Conservation (phyloP, 163 green algal species). For the Chlorella variabilis region DNA sequence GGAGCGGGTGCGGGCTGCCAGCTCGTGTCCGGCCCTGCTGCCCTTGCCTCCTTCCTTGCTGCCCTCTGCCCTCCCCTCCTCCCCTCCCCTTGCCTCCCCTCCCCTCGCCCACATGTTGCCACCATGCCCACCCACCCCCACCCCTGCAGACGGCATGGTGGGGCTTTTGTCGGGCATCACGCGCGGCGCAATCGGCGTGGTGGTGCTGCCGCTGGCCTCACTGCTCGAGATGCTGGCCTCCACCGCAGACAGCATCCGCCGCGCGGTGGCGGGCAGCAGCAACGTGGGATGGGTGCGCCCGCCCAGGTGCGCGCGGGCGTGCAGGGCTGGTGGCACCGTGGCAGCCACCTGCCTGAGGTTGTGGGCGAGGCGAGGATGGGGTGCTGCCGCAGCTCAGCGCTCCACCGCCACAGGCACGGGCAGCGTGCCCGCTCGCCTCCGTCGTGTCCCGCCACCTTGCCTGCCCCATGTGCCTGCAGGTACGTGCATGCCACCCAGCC, state of each 20-base stretch:
- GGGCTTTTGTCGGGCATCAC: conserved; percentile 57
- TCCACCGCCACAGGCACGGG: no score
- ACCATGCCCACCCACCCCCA: background rate
- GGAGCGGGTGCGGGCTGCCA: background rate
- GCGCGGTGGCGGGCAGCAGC: conserved; percentile 42
- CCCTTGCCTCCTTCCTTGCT: no score
- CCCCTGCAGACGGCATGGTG: conserved; percentile 33
- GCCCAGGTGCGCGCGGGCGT: conserved; percentile 42
- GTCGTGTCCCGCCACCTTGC: no score
- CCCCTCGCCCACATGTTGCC: background rate
- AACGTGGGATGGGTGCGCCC: conserved; percentile 46
- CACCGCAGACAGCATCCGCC: conserved; percentile 45
- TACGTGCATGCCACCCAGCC: conserved; percentile 41
- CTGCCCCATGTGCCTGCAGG: background rate
- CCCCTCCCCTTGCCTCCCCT: background rate
- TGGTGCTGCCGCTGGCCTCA: conserved; percentile 54
- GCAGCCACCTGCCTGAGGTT: no score
- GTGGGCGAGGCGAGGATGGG: no score
- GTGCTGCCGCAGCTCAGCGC: no score
- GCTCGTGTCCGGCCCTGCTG: no score
- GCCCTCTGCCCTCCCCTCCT: background rate
- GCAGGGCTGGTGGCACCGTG: background rate
- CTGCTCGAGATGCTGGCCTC: conserved; percentile 57
- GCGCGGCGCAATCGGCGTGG: conserved; percentile 52
- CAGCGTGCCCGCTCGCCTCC: background rate